phyloP scores from a whole-genome alignment of 805 yeast genomes.

The Kuraishia ogatae region DNA sequence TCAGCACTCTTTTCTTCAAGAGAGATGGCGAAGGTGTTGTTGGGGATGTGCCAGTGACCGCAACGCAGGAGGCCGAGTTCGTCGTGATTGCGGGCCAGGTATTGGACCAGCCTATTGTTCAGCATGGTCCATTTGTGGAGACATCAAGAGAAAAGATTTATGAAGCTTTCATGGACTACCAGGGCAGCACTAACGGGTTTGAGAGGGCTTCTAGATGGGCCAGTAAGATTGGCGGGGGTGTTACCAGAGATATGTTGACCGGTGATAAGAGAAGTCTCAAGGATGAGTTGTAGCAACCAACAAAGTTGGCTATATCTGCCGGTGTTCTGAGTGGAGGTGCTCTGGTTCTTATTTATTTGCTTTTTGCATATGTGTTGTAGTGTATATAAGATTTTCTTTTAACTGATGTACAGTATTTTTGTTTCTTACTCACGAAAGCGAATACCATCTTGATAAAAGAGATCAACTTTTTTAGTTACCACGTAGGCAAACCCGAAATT shows the following conservation, averaged over 20 bases:
- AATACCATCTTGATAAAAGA: background rate
- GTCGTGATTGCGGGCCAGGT: slow-evolving; percentile 71
- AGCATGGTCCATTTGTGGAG: slow-evolving; percentile 90
- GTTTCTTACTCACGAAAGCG: too few relatives aligned
- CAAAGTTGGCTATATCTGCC: background rate
- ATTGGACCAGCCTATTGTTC: slow-evolving; percentile 68
- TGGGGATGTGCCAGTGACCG: slow-evolving; percentile 41
- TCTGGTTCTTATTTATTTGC: background rate
- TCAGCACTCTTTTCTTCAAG: slow-evolving; percentile 54
- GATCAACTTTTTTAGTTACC: too few relatives aligned
- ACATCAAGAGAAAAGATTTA: slow-evolving; percentile 56
- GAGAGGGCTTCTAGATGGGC: slow-evolving; percentile 58
- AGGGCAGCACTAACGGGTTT: slow-evolving; percentile 58
- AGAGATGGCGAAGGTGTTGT: slow-evolving; percentile 55
- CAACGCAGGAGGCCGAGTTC: slow-evolving; percentile 43
- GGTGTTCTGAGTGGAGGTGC: background rate
- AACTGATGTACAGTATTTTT: background rate
- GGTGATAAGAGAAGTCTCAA: background rate
- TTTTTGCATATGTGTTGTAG: background rate
- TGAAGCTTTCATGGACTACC: slow-evolving; percentile 67
- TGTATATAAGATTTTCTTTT: background rate
- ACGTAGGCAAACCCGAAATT: too few relatives aligned
- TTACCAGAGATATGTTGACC: slow-evolving; percentile 5
- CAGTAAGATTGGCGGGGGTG: slow-evolving; percentile 29
- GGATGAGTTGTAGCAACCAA: slow-evolving; percentile 1